Base-by-base conservation (phyloP, 1,284 basidiomycete species). In the Lentinula novae-zelandiae region DNA sequence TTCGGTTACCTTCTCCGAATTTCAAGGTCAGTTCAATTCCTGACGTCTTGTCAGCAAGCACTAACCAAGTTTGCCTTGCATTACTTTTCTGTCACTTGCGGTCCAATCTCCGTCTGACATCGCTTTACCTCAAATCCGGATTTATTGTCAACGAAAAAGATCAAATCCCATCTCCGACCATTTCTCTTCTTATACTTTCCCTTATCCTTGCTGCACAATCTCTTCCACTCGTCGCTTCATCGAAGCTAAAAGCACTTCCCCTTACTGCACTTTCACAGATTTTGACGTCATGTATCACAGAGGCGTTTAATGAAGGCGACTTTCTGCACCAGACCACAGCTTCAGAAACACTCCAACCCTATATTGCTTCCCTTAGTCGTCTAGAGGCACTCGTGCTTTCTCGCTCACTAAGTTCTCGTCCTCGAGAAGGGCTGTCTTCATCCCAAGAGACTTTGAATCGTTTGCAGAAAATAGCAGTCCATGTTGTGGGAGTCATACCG, bases 181-280 rank as follows among this genome's bases (percentile, higher is more conserved):
- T 17, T 40, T 42, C 51, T 36, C 3, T 66, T 78, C 17, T 69
- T 72, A 0, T 66, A 75, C 12, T 69, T 73, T 17, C 59, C 33
- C 66, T 88, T 53, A 76, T 87, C 2, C 67, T 87, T 27, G 78
- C 82, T 1, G 82, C 85, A 5, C 83, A 83, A 56, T 83, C 82
- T n/a, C 68, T 87, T 1, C 77, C 82, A 2, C 70, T 83, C 3
- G 77, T 89, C 15, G 74, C 79, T 0, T 73, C 77, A 13, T 69
- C 77, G 52, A 84, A 84, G 64, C 71, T 89, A 34, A 79, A 78
- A 62, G 84, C 82, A 0, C 72, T 90, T 0, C 86, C 87, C 2
- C 70, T 90, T 6, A 70, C 78, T 7, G 75, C 80, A 51, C 74
- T 86, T 57, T 52, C 55, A 5, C 52, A 46, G 20, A 42, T 63